Base-by-base conservation (phyloP, 192 early-diverging fungal species). In the Gorgonomyces haynaldii region DNA sequence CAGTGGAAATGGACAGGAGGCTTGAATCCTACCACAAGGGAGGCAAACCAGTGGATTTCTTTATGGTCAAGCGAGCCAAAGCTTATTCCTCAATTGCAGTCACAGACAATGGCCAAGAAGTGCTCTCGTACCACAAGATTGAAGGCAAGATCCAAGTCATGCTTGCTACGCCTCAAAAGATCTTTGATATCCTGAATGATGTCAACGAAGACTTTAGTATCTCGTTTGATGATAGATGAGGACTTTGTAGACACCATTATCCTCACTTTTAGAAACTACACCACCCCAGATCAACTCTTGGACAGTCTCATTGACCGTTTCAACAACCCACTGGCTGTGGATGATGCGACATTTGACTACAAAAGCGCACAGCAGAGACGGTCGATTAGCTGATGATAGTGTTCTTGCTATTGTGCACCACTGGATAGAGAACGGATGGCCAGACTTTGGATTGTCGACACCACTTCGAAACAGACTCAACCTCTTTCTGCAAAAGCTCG, bases 351-450 rank as follows among this genome's bases (percentile, higher is more conserved):
- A 36, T 77, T 63, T 48, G 48, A 54, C 2, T 56, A 50, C 22
- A 67, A 64, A 54, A 70, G 66, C 43, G 30, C 60, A 8, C 67
- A 58, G 4, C 76, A 78, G 38, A 26, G 37, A 57, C 42, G 66
- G 74, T 77, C 61, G 21, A 15, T 25, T 37, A 20, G 12, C n/a
- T 37, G 4, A 10, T 12, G 4, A 5, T 34, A 72, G 76, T 32
- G 74, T 76, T n/a, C 30, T 78, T 3, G 29, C 34, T 4, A 44
- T 58, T 5, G 40, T 74, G 20, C 58, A 57, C 20, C 57, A 57
- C 50, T 79, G 76, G 76, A 65, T 64, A 12, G 45, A 69, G 25
- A 41, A 68, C 27, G 68, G 74, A 42, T 79, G 72, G 66, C 70
- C 72, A 39, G 76, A 79, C 49, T 79, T 77, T 53, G 70, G 63